Conservation (phyloP, 169 alveolate genomes). For the Amoebophrya sp. region DNA sequence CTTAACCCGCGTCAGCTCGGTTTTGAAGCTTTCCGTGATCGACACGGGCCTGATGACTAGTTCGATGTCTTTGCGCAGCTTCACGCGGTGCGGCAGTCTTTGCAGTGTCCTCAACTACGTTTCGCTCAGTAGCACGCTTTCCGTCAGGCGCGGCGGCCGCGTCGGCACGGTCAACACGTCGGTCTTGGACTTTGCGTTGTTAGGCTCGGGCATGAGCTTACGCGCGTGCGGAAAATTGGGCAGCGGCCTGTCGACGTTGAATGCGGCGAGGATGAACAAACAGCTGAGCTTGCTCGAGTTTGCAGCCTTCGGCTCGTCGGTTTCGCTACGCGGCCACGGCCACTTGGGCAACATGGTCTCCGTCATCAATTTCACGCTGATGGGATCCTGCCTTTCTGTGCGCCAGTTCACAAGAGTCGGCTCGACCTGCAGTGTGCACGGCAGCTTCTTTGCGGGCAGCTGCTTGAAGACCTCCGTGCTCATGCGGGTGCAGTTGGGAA, state of each 20-base stretch:
- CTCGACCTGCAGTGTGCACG: background rate
- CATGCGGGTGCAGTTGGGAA: background rate
- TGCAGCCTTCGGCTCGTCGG: background rate
- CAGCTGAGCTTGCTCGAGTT: background rate
- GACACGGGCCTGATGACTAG: background rate
- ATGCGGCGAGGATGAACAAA: background rate
- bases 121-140: too few relatives aligned
- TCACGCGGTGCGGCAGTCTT: background rate
- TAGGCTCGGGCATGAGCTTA: background rate
- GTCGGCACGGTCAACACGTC: too few relatives aligned
- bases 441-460: background rate
- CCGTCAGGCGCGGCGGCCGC: too few relatives aligned
- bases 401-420: background rate
- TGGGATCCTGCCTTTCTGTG: background rate
- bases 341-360: background rate
- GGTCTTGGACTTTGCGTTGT: background rate
- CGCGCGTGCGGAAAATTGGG: background rate
- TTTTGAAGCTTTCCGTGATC: background rate
- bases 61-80: slow-evolving; percentile 13
- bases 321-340: background rate
- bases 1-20: background rate
- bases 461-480: background rate
- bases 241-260: slow-evolving; percentile 12
- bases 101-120: too few relatives aligned
- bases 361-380: background rate